A percentile compares a stretch with the other conserved stretches of the same genome.
These are phyloP conservation scores for Cercospora beticola DNA, from an alignment of 2,329 filamentous ascomycete species.

Conservation along the genomic window DNA sequence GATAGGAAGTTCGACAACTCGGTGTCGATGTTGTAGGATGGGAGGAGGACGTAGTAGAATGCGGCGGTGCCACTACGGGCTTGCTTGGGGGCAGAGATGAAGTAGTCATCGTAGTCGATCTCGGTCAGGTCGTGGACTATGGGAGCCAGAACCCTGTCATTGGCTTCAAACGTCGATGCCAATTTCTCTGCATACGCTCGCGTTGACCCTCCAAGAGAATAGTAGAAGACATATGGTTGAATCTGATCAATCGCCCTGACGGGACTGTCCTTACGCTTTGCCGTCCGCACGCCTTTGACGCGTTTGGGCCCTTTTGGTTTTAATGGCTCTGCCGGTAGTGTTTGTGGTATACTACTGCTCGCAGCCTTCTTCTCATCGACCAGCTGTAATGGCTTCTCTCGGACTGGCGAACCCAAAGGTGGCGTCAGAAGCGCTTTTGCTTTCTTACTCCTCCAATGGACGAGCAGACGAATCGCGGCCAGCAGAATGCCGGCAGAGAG, in stretches of 20 bases:
- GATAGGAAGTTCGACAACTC: slow-evolving; percentile 84
- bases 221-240: slow-evolving; percentile 82
- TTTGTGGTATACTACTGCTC: not conserved
- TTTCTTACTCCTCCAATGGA: slow-evolving; percentile 30
- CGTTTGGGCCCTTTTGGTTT: slow-evolving; percentile 31
- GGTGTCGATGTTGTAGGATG: slow-evolving; percentile 93
- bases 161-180: slow-evolving; percentile 51
- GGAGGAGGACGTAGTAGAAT: slow-evolving; percentile 82
- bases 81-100: slow-evolving; percentile 72
- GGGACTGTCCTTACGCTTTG: slow-evolving; percentile 21
- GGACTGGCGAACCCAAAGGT: slow-evolving; percentile 24
- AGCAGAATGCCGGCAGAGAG: slow-evolving; percentile 35
- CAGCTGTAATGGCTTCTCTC: slow-evolving; percentile 23
- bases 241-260: slow-evolving; percentile 38
- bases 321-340: not conserved
- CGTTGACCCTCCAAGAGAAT: slow-evolving; percentile 81
- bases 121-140: slow-evolving; percentile 76
- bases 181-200: slow-evolving; percentile 69
- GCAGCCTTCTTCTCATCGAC: not conserved
- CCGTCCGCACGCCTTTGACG: slow-evolving; percentile 33
- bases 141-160: slow-evolving; percentile 53
- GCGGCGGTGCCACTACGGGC: slow-evolving; percentile 58
- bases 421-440: slow-evolving; percentile 27
- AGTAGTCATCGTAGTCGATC: slow-evolving; percentile 90
- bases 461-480: slow-evolving; percentile 30